Conservation (phyloP, 768 basidiomycete genomes). For the Naganishia vishniacii region DNA sequence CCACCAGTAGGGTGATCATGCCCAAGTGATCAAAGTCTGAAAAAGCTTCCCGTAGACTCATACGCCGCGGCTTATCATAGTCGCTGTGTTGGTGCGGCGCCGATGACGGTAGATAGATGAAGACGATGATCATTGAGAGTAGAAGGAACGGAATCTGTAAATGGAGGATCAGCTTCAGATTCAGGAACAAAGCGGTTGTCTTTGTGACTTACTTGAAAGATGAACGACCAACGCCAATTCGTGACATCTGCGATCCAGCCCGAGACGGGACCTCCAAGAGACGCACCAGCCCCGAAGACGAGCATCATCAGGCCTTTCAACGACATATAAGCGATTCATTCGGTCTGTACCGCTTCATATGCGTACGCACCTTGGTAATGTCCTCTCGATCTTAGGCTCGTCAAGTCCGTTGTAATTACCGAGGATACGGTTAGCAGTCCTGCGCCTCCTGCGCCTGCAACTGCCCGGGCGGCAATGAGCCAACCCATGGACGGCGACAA, state of each 20-base stretch:
- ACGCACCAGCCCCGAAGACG: conserved; percentile 44
- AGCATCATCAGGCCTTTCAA: conserved; percentile 45
- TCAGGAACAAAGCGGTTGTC: too few species aligned
- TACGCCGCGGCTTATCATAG: conserved; percentile 29
- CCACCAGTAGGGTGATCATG: conserved; percentile 35
- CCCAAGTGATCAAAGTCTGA: conserved; percentile 44
- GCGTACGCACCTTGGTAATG: conserved; percentile 45
- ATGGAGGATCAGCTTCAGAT: neutral
- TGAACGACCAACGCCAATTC: conserved; percentile 45
- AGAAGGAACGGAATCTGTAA: conserved; percentile 39
- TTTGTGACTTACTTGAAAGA: conserved; percentile 37
- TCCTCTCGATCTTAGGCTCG: conserved; percentile 43
- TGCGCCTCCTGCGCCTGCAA: conserved; percentile 35
- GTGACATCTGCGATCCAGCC: conserved; percentile 44
- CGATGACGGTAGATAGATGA: conserved; percentile 36
- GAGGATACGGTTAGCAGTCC: conserved; percentile 45
- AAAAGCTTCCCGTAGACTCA: conserved; percentile 32
- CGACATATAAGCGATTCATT: neutral
- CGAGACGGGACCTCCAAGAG: conserved; percentile 42
- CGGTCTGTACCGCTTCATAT: neutral
- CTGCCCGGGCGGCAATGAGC: conserved; percentile 24
- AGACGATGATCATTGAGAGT: conserved; percentile 37
- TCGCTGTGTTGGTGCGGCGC: conserved; percentile 15
- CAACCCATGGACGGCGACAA: conserved; percentile 23
- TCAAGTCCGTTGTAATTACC: conserved; percentile 46